These are phyloP conservation scores for Alternaria sp. DNA, from an alignment of 2,329 filamentous ascomycete genomes.

Conservation along the genomic window DNA sequence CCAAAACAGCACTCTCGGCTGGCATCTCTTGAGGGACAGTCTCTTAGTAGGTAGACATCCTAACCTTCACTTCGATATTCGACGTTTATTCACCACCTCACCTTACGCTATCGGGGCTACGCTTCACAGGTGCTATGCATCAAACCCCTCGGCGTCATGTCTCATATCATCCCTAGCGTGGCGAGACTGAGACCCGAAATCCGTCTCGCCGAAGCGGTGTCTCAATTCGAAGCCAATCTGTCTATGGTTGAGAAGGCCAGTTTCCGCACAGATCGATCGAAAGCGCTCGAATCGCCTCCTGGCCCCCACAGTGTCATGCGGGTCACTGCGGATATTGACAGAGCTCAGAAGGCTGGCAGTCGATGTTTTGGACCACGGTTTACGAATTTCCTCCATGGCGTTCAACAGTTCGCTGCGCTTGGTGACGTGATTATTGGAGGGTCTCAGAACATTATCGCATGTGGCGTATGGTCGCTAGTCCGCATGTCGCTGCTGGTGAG, in stretches of 20 bases:
- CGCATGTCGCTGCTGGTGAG: conserved; percentile 51
- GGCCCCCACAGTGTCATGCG: conserved; percentile 12
- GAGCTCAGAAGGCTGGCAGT: conserved; percentile 14
- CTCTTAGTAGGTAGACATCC: background rate
- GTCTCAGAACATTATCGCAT: conserved; percentile 54
- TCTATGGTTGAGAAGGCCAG: background rate
- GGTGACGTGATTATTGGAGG: conserved; percentile 53
- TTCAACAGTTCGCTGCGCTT: conserved; percentile 53
- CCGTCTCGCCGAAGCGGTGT: background rate
- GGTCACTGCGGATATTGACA: conserved; percentile 51
- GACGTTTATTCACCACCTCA: background rate
- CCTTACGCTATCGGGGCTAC: too few relatives aligned
- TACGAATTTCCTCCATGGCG: conserved; percentile 48
- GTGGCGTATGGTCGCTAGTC: conserved; percentile 55
- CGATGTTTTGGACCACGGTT: conserved; percentile 52
- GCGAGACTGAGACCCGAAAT: background rate
- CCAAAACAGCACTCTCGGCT: too few relatives aligned
- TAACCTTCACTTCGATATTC: background rate
- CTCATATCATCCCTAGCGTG: background rate
- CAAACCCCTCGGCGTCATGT: background rate
- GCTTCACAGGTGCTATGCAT: background rate
- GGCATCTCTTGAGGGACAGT: too few relatives aligned
- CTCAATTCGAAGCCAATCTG: background rate
- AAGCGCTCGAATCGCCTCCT: background rate
- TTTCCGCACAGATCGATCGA: background rate